A percentile compares a stretch with the other conserved stretches of the same genome.
Conservation (phyloP, 2,329 filamentous ascomycete genomes). For the Epichloe glyceriae region DNA sequence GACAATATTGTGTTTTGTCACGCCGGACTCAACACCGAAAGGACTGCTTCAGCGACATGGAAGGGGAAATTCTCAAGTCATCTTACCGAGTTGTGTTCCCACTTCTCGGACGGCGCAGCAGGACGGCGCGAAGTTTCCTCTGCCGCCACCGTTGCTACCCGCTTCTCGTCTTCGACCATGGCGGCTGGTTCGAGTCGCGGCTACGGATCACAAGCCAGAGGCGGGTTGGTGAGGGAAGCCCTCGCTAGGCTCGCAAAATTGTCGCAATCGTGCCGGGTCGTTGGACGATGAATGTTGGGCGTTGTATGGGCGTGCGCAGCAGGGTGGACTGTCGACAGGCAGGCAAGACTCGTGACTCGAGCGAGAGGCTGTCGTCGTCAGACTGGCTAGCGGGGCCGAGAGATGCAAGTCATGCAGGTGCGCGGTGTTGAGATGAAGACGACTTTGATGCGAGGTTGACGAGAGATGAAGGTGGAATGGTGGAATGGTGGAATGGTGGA, state of each 20-base stretch:
- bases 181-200: not conserved
- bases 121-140: slow-evolving; percentile 9
- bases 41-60: too few relatives aligned
- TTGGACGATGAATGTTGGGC: not conserved
- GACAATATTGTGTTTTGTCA: not conserved
- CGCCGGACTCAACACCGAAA: too few relatives aligned
- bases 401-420: not conserved
- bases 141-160: slow-evolving; percentile 10
- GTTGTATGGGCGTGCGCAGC: too few relatives aligned
- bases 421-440: not conserved
- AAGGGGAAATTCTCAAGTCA: too few relatives aligned
- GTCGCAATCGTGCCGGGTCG: slow-evolving; percentile 9
- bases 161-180: slow-evolving; percentile 21
- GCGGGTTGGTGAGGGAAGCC: slow-evolving; percentile 6
- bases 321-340: not conserved
- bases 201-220: not conserved
- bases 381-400: not conserved
- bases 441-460: not conserved
- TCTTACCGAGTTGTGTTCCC: slow-evolving; percentile 7
- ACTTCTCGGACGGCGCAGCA: slow-evolving; percentile 7
- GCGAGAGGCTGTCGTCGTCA: not conserved
- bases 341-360: not conserved
- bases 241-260: slow-evolving; percentile 4
- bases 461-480: not conserved
- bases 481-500: too few relatives aligned